Evolutionary conservation across 441 rosid genomes (phyloP).

Genomic region (Mallotus japonicus): DNA sequence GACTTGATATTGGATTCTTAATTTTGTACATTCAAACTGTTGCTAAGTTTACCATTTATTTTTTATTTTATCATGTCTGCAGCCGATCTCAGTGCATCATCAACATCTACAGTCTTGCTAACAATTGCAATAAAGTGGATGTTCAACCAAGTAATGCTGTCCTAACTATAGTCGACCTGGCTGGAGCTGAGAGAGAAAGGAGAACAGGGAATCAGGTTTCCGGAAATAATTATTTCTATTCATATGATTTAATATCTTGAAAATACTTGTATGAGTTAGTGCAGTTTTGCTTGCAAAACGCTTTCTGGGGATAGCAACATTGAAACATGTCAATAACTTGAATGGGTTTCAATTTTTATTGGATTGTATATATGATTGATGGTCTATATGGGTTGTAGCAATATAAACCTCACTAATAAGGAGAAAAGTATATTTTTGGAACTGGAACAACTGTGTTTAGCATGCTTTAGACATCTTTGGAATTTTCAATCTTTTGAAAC

Average conservation of each 20-base stretch:
- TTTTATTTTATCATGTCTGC: constrained; percentile 28
- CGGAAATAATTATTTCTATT: background rate
- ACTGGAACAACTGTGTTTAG: background rate
- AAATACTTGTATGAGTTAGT: background rate
- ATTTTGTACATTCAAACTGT: background rate
- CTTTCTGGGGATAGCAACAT: background rate
- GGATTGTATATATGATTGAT: background rate
- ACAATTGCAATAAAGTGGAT: constrained; percentile 30
- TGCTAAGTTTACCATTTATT: background rate
- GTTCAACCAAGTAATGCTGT: constrained; percentile 40
- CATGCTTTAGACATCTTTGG: background rate
- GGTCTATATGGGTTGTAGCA: too few relatives aligned
- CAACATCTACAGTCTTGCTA: constrained; percentile 46
- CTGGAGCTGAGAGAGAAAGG: constrained; percentile 94
- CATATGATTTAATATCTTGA: background rate
- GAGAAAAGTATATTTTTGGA: background rate
- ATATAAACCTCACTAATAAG: background rate
- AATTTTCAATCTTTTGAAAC: background rate
- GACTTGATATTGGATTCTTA: background rate
- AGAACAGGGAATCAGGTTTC: constrained; percentile 89
- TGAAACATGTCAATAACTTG: background rate
- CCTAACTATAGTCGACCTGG: constrained; percentile 86
- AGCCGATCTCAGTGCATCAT: constrained; percentile 98
- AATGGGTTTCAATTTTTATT: background rate
- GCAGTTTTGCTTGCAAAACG: constrained; percentile 1